Conservation (phyloP, 83 land plant species). For the Picea abies region DNA sequence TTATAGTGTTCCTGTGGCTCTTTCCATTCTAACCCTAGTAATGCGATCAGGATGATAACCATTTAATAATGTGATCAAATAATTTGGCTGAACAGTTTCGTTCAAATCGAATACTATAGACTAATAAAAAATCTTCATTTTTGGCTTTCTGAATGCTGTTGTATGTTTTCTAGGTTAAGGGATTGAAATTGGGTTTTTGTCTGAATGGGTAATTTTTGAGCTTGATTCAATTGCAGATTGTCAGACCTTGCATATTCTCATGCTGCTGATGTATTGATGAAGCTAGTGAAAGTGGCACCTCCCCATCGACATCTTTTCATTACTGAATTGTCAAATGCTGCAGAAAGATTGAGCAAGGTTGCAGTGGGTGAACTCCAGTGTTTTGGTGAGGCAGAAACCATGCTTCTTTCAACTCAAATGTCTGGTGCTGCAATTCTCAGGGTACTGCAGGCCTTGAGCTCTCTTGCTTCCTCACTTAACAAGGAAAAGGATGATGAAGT, state of each 20-base stretch:
- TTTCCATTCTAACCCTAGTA: too few species aligned
- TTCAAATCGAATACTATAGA: too few species aligned
- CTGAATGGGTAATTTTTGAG: neutral
- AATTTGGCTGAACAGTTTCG: too few species aligned
- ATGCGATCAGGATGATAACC: neutral
- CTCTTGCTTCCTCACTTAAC: constrained; percentile 61
- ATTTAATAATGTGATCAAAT: too few species aligned
- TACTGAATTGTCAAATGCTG: constrained; percentile 79
- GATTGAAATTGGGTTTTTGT: neutral
- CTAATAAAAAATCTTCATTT: neutral
- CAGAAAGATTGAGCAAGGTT: constrained; percentile 60
- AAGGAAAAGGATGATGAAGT: constrained; percentile 52
- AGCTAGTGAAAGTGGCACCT: constrained; percentile 78
- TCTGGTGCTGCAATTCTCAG: constrained; percentile 88
- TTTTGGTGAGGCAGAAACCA: constrained; percentile 75
- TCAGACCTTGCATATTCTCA: constrained; percentile 91
- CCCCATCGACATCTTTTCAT: constrained; percentile 77
- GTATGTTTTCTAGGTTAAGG: neutral
- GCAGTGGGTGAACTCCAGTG: constrained; percentile 78
- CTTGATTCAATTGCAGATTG: constrained; percentile 46
- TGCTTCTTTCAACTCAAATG: constrained; percentile 63
- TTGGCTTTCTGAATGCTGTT: neutral
- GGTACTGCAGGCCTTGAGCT: constrained; percentile 91
- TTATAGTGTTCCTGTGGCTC: neutral
- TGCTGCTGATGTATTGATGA: constrained; percentile 86